Evolutionary conservation across 116 monocot species (phyloP).

Genomic region (Posidonia oceanica): DNA sequence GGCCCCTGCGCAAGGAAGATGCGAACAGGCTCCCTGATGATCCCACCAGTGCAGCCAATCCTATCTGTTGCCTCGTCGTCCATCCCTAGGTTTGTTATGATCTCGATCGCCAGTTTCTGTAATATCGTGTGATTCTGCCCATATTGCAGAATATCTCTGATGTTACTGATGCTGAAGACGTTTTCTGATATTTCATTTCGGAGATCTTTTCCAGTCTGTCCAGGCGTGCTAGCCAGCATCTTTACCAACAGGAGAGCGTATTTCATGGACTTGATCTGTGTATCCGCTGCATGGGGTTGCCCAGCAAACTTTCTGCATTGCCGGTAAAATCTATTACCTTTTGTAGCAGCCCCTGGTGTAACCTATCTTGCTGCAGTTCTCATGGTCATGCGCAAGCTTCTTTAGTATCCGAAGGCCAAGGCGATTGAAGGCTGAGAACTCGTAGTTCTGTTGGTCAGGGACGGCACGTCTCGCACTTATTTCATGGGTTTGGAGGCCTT

Average conservation of each 20-base stretch:
- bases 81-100: conserved; percentile 58
- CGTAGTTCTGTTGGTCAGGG: conserved; percentile 5
- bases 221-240: conserved; percentile 56
- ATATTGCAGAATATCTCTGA: conserved; percentile 52
- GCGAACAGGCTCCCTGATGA: conserved; percentile 39
- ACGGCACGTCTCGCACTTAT: background rate
- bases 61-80: conserved; percentile 49
- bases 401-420: conserved; percentile 51
- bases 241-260: conserved; percentile 49
- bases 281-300: background rate
- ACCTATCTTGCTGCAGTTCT: conserved; percentile 44
- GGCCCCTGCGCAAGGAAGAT: conserved; percentile 25
- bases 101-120: conserved; percentile 53
- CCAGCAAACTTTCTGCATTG: background rate
- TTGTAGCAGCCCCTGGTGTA: conserved; percentile 30
- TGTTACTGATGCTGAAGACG: conserved; percentile 68
- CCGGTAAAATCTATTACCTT: conserved; percentile 50
- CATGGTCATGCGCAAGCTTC: conserved; percentile 41
- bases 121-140: conserved; percentile 28
- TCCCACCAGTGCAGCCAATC: conserved; percentile 68
- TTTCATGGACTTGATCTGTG: conserved; percentile 36
- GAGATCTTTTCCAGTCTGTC: conserved; percentile 35
- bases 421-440: conserved; percentile 25
- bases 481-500: background rate
- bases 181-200: conserved; percentile 53